These are phyloP conservation scores for Cladosporium colombiae DNA, from an alignment of 2,329 filamentous ascomycete genomes.

Conservation along the genomic window DNA sequence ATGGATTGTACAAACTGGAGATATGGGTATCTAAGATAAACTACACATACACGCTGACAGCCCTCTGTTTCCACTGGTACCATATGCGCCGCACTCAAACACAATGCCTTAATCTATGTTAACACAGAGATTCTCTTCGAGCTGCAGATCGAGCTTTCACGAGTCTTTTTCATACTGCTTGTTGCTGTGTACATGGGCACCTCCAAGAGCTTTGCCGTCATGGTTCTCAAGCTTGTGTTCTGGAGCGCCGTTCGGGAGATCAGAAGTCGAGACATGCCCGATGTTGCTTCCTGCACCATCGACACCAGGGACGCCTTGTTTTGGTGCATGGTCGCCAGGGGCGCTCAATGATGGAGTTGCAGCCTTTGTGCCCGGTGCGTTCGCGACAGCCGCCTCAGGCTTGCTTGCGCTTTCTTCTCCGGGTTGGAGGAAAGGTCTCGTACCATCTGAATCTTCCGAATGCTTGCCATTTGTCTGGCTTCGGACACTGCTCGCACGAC, in stretches of 20 bases:
- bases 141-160: background rate
- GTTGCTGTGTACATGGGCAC: conserved; percentile 7
- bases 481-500: conserved; percentile 68
- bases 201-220: conserved; percentile 10
- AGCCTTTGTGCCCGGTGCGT: background rate
- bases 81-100: background rate
- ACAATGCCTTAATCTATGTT: background rate
- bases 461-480: conserved; percentile 1
- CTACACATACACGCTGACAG: background rate
- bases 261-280: conserved; percentile 40
- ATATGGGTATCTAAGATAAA: background rate
- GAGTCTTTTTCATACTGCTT: conserved; percentile 10
- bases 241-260: conserved; percentile 45
- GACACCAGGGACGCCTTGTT: background rate
- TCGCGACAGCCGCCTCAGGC: background rate
- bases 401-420: conserved; percentile 13
- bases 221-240: conserved; percentile 41
- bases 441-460: conserved; percentile 9
- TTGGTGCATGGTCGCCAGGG: background rate
- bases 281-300: conserved; percentile 29
- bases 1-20: background rate
- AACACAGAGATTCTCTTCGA: background rate
- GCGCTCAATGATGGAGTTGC: background rate
- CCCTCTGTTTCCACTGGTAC: background rate
- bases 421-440: background rate